Percentiles rank a stretch among this genome's conserved stretches.
phyloP scores from a whole-genome alignment of 306 rosid genomes.

The Fragaria iinumae region DNA sequence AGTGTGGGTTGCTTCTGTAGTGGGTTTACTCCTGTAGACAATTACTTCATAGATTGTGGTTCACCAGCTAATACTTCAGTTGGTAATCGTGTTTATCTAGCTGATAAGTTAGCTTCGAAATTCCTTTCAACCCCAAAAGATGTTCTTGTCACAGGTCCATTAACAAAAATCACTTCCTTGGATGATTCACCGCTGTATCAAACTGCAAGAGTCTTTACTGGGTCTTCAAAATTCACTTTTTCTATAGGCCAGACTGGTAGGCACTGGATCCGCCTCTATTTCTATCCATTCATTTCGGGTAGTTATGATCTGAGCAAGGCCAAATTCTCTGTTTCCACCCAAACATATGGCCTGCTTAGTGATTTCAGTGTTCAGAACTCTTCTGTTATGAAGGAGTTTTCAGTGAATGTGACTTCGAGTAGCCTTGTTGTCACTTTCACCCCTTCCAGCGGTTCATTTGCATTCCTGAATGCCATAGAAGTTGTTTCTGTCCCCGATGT shows the following conservation, averaged over 20 bases:
- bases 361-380: constrained; percentile 45
- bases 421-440: constrained; percentile 52
- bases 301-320: constrained; percentile 51
- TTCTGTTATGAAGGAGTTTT: constrained; percentile 59
- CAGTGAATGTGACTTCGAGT: constrained; percentile 45
- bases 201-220: constrained; percentile 73
- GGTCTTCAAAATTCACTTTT: constrained; percentile 62
- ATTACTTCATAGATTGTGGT: constrained; percentile 85
- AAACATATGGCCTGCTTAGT: constrained; percentile 45
- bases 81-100: constrained; percentile 51
- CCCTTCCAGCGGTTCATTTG: constrained; percentile 52
- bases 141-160: constrained; percentile 51
- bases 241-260: constrained; percentile 55
- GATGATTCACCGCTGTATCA: constrained; percentile 49
- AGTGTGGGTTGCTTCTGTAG: constrained; percentile 44
- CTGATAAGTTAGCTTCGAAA: constrained; percentile 55
- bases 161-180: constrained; percentile 31
- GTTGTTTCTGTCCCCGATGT: constrained; percentile 70
- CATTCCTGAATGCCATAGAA: constrained; percentile 79
- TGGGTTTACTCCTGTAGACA: constrained; percentile 56
- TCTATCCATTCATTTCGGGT: constrained; percentile 52
- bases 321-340: constrained; percentile 54
- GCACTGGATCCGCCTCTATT: constrained; percentile 91
- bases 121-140: constrained; percentile 57
- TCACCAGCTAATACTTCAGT: constrained; percentile 43